These are phyloP conservation scores for Elsinoe arachidis DNA, from an alignment of 2,329 filamentous ascomycete species.

Conservation along the genomic window DNA sequence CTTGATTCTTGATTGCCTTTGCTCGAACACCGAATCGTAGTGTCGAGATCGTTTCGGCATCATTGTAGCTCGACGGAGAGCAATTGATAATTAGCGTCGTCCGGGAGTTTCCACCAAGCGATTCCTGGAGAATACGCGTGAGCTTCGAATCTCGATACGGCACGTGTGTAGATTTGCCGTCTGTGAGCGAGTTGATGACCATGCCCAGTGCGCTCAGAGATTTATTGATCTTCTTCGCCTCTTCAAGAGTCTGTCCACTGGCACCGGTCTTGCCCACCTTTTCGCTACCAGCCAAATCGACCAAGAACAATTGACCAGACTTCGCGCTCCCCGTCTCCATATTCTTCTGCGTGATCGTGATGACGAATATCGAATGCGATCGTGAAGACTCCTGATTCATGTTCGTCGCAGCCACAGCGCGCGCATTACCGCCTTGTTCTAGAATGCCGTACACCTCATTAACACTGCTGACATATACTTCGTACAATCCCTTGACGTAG, in stretches of 20 bases:
- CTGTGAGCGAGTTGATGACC: slow-evolving; percentile 96
- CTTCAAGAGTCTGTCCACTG: slow-evolving; percentile 91
- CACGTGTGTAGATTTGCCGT: slow-evolving; percentile 92
- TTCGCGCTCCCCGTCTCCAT: slow-evolving; percentile 92
- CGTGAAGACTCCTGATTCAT: slow-evolving; percentile 99
- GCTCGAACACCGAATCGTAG: slow-evolving; percentile 90
- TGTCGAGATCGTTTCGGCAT: slow-evolving; percentile 85
- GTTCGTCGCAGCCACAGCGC: slow-evolving; percentile 92
- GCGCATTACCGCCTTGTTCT: slow-evolving; percentile 78
- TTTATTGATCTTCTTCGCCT: slow-evolving; percentile 99
- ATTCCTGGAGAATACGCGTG: slow-evolving; percentile 94
- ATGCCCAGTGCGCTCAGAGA: slow-evolving; percentile 95
- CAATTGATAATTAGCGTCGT: slow-evolving; percentile 99
- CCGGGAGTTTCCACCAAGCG: slow-evolving; percentile 89
- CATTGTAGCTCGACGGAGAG: slow-evolving; percentile 98
- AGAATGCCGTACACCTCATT: slow-evolving; percentile 96
- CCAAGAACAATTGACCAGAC: slow-evolving; percentile 91
- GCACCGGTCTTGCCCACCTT: slow-evolving; percentile 98
- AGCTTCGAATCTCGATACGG: slow-evolving; percentile 98
- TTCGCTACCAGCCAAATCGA: slow-evolving; percentile 96
- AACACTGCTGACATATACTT: slow-evolving; percentile 92
- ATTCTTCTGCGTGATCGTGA: slow-evolving; percentile 96
- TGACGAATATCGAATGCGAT: slow-evolving; percentile 96
- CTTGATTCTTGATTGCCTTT: slow-evolving; percentile 99
- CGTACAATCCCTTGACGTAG: slow-evolving; percentile 88